Evolutionary conservation across 1,284 basidiomycete genomes (phyloP).

Genomic region (Xerocomus minutiporus): DNA sequence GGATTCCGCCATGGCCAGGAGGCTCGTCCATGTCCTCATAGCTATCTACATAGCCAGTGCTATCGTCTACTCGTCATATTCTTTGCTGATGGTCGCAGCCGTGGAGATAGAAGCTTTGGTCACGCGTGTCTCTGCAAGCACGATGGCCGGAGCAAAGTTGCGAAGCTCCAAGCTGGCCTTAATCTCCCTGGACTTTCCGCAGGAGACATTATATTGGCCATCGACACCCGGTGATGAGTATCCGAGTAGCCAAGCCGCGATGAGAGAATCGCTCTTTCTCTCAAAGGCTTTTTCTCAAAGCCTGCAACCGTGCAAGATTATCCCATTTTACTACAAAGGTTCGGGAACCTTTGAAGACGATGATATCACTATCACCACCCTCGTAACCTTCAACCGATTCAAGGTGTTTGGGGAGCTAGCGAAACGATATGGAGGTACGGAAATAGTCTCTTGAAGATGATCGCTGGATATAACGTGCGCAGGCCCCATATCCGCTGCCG

Average conservation of each 20-base stretch:
- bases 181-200: slow-evolving; percentile 6
- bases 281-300: slow-evolving; percentile 66
- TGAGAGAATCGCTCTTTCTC: slow-evolving; percentile 46
- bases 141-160: not conserved
- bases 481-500: slow-evolving; percentile 80
- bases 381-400: slow-evolving; percentile 77
- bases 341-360: slow-evolving; percentile 44
- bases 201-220: slow-evolving; percentile 21
- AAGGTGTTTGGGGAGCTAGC: slow-evolving; percentile 66
- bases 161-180: slow-evolving; percentile 2
- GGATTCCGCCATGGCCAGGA: slow-evolving; percentile 11
- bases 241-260: slow-evolving; percentile 23
- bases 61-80: slow-evolving; percentile 35
- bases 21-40: slow-evolving; percentile 16
- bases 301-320: slow-evolving; percentile 66
- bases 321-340: slow-evolving; percentile 77
- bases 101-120: slow-evolving; percentile 16
- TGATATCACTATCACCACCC: slow-evolving; percentile 79
- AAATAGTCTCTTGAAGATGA: not conserved
- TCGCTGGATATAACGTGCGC: not conserved
- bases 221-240: slow-evolving; percentile 9
- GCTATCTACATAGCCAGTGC: slow-evolving; percentile 29
- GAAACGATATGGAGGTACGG: slow-evolving; percentile 63
- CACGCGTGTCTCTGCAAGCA: not conserved
- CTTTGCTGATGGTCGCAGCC: slow-evolving; percentile 23